A percentile compares a stretch with the other conserved stretches of the same genome.
Evolutionary conservation across 257 asterid species (phyloP).

Genomic region (Scutellaria galericulata): DNA sequence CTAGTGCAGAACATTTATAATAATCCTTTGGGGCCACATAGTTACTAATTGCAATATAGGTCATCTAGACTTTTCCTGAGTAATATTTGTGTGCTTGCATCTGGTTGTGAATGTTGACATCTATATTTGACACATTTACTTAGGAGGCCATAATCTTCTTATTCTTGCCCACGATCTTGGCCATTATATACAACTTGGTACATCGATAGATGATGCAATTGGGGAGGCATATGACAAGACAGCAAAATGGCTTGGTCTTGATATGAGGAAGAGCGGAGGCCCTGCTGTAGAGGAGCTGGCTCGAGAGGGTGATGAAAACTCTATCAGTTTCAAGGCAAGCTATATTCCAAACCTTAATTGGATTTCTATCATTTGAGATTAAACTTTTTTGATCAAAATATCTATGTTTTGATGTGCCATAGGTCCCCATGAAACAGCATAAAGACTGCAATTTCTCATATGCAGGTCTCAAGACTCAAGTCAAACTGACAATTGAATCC

Average conservation of each 20-base stretch:
- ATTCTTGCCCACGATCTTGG: slow-evolving; percentile 97
- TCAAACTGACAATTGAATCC: slow-evolving; percentile 91
- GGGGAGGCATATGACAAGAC: slow-evolving; percentile 99
- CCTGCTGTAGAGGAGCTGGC: slow-evolving; percentile 98
- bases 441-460: slow-evolving; percentile 96
- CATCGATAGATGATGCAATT: slow-evolving; percentile 93
- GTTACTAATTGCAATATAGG: not conserved
- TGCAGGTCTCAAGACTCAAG: slow-evolving; percentile 99
- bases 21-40: not conserved
- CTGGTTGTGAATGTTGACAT: slow-evolving; percentile 25
- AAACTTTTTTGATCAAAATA: slow-evolving; percentile 10
- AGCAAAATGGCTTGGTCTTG: slow-evolving; percentile 99
- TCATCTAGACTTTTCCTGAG: not conserved
- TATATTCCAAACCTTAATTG: slow-evolving; percentile 32
- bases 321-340: slow-evolving; percentile 71
- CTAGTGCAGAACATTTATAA: not conserved
- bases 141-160: slow-evolving; percentile 97
- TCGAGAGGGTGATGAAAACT: slow-evolving; percentile 77
- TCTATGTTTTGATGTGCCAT: slow-evolving; percentile 38
- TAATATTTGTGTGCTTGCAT: slow-evolving; percentile 5
- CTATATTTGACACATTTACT: slow-evolving; percentile 27
- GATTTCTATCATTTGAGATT: not conserved
- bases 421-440: slow-evolving; percentile 99
- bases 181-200: slow-evolving; percentile 89
- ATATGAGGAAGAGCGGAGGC: slow-evolving; percentile 97